Percentiles rank a stretch among this genome's conserved stretches.
Conservation (phyloP, 768 basidiomycete genomes). For the Termitomyces sp. region DNA sequence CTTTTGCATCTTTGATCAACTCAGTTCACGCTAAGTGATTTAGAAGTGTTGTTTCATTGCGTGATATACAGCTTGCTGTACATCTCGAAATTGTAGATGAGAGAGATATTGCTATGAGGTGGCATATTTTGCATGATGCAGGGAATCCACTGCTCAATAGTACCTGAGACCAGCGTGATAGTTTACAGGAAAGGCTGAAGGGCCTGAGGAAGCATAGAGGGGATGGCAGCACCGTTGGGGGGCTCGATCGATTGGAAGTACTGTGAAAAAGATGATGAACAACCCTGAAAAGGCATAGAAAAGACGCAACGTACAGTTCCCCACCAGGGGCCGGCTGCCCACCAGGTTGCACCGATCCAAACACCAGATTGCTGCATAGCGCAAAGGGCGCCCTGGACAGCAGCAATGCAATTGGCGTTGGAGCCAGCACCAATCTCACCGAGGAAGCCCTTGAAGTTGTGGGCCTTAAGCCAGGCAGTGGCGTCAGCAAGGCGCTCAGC, state of each 20-base stretch:
- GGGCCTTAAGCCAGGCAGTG: constrained; percentile 56
- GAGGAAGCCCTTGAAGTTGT: constrained; percentile 62
- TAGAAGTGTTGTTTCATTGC: background rate
- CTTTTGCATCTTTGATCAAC: too few relatives aligned
- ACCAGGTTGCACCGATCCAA: constrained; percentile 57
- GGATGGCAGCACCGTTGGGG: constrained; percentile 52
- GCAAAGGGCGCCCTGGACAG: constrained; percentile 56
- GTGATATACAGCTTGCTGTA: background rate
- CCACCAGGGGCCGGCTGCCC: constrained; percentile 69
- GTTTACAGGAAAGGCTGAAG: constrained; percentile 51
- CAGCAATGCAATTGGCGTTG: constrained; percentile 43
- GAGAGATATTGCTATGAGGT: background rate
- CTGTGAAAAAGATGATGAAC: constrained; percentile 24
- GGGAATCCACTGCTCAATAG: background rate
- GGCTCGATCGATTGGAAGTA: constrained; percentile 66
- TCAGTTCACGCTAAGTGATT: background rate
- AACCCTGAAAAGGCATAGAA: background rate
- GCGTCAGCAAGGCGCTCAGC: constrained; percentile 54
- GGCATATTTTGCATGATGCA: background rate
- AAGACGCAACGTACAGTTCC: constrained; percentile 38
- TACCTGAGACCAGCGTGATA: background rate
- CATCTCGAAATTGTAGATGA: background rate
- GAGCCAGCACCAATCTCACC: constrained; percentile 61
- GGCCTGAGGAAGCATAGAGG: constrained; percentile 55
- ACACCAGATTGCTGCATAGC: constrained; percentile 56